Conservation (phyloP, 2,329 filamentous ascomycete genomes). For the Albophoma yamanashiensis region DNA sequence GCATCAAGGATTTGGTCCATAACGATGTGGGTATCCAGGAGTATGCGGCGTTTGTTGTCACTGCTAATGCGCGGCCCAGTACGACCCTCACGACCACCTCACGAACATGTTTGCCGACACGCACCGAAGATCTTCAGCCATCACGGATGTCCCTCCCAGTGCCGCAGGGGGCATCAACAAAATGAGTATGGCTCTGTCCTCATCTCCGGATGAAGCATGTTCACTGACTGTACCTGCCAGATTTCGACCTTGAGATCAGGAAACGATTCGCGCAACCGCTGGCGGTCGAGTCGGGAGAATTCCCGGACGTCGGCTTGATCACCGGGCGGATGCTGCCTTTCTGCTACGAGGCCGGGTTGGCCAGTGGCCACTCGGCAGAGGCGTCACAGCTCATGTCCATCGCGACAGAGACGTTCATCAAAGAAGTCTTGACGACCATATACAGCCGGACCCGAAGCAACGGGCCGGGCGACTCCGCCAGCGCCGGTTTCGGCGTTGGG, state of each 20-base stretch:
- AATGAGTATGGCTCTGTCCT: conserved; percentile 50
- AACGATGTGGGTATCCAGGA: conserved; percentile 39
- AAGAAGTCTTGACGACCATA: conserved; percentile 52
- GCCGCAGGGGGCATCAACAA: conserved; percentile 64
- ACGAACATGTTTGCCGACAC: conserved; percentile 41
- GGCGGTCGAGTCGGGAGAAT: conserved; percentile 58
- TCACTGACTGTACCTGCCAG: conserved; percentile 24
- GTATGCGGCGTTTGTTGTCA: background rate
- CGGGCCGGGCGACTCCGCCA: conserved; percentile 50
- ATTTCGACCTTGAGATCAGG: conserved; percentile 56
- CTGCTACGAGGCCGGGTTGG: conserved; percentile 55
- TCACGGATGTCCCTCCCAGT: conserved; percentile 54
- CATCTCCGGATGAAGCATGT: background rate
- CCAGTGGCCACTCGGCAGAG: conserved; percentile 46
- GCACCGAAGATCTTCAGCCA: conserved; percentile 31
- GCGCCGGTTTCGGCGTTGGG: conserved; percentile 52
- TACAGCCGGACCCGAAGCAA: conserved; percentile 56
- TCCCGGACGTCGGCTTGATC: conserved; percentile 54
- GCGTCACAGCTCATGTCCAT: conserved; percentile 54
- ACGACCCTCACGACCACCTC: conserved; percentile 44
- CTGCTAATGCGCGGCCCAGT: conserved; percentile 22
- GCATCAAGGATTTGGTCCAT: conserved; percentile 53
- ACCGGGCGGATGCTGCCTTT: conserved; percentile 57
- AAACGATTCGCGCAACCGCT: conserved; percentile 55
- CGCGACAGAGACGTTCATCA: conserved; percentile 57